Percentiles rank a stretch among this genome's conserved stretches.
phyloP scores from a whole-genome alignment of 2,329 filamentous ascomycete genomes.

The Scolecobasidium constrictum region DNA sequence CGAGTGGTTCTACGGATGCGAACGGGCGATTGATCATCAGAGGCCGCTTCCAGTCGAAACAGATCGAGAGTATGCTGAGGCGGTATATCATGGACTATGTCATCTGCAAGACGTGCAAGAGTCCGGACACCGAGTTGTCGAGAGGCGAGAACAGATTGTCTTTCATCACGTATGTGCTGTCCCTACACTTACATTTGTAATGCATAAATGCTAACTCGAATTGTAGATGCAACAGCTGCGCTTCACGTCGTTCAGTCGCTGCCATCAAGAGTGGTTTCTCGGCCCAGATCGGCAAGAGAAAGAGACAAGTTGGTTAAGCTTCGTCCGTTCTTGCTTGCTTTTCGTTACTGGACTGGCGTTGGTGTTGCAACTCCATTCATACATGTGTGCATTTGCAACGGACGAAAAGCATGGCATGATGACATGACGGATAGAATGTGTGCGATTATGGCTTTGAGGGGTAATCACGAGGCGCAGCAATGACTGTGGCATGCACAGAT shows the following conservation, averaged over 20 bases:
- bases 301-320: constrained; percentile 1
- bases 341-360: no score
- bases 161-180: no score
- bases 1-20: constrained; percentile 88
- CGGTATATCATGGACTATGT: constrained; percentile 73
- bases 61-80: constrained; percentile 60
- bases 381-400: no score
- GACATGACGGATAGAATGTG: no score
- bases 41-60: constrained; percentile 99
- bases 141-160: constrained; percentile 99
- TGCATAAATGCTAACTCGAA: no score
- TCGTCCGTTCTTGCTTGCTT: no score
- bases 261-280: constrained; percentile 99
- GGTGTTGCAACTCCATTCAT: no score
- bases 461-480: no score
- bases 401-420: no score
- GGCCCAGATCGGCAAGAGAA: constrained; percentile 47
- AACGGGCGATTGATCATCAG: constrained; percentile 92
- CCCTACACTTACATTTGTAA: no score
- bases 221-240: constrained; percentile 62
- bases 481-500: no score
- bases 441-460: no score
- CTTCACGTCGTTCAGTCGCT: constrained; percentile 68
- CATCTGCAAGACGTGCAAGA: constrained; percentile 96
- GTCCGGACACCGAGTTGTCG: constrained; percentile 88